A percentile compares a stretch with the other conserved stretches of the same genome.
phyloP scores from a whole-genome alignment of 139 green algal genomes.

The Picochlorum sp. region DNA sequence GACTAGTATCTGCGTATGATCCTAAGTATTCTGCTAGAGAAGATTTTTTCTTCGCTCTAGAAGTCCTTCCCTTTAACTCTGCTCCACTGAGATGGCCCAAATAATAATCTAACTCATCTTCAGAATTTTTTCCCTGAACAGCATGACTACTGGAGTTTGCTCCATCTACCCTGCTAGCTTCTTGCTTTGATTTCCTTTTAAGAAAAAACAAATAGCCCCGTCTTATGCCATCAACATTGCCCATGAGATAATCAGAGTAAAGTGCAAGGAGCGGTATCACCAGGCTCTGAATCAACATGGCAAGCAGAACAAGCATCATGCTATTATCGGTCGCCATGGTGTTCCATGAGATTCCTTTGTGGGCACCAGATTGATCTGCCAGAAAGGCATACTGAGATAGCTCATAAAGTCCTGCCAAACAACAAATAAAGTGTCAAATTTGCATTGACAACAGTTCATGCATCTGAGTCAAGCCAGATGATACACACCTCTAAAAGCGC shows the following conservation, averaged over 20 bases:
- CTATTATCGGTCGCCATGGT: constrained; percentile 39
- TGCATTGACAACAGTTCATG: too few relatives aligned
- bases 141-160: not conserved
- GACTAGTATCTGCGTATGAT: too few relatives aligned
- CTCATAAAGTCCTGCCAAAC: constrained; percentile 41
- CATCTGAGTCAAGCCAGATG: not conserved
- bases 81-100: too few relatives aligned
- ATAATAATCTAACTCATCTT: too few relatives aligned
- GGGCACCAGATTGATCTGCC: constrained; percentile 37
- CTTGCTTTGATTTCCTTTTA: constrained; percentile 9
- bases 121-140: not conserved
- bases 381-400: constrained; percentile 61
- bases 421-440: not conserved
- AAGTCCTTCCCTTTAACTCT: too few relatives aligned
- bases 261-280: constrained; percentile 12
- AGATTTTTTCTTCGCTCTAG: too few relatives aligned
- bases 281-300: constrained; percentile 32
- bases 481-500: constrained; percentile 36
- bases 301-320: constrained; percentile 31
- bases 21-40: too few relatives aligned
- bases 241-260: constrained; percentile 23
- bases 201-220: constrained; percentile 36
- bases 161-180: not conserved
- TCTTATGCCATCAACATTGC: constrained; percentile 25
- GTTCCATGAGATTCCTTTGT: constrained; percentile 37